Conservation (phyloP, 2,329 filamentous ascomycete genomes). For the Daldinia sp. region DNA sequence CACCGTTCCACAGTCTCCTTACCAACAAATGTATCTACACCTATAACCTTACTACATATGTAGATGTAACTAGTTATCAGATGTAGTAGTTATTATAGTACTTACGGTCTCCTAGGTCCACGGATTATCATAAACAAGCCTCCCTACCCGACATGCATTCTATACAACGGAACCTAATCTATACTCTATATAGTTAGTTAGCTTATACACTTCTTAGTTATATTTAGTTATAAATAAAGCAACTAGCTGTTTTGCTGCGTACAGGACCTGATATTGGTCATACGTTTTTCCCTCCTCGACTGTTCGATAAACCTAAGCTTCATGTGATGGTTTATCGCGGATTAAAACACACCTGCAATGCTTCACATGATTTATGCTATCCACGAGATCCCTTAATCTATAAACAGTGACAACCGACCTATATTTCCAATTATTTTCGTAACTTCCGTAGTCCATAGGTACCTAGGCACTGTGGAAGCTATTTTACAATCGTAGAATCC, state of each 20-base stretch:
- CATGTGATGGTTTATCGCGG: constrained; percentile 32
- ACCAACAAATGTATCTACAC: too few relatives aligned
- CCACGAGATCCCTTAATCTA: constrained; percentile 15
- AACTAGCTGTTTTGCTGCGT: background rate
- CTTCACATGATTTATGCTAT: constrained; percentile 26
- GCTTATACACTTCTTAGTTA: background rate
- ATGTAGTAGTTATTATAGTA: too few relatives aligned
- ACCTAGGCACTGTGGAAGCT: too few relatives aligned
- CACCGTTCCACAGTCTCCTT: background rate
- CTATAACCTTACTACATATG: too few relatives aligned
- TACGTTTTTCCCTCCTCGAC: constrained; percentile 12
- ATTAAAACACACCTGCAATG: constrained; percentile 22
- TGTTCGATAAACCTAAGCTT: constrained; percentile 10
- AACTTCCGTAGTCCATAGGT: background rate
- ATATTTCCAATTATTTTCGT: too few relatives aligned
- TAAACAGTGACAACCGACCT: too few relatives aligned
- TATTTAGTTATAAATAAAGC: background rate
- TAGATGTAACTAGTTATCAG: too few relatives aligned
- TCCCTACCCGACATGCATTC: too few relatives aligned
- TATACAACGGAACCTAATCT: too few relatives aligned
- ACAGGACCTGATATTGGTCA: constrained; percentile 22
- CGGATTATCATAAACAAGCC: too few relatives aligned
- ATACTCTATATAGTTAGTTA: background rate
- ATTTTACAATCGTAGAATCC: too few relatives aligned
- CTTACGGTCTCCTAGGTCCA: too few relatives aligned